Base-by-base conservation (phyloP, 148 eudicot species). In the Rhododendron kiyosumense region DNA sequence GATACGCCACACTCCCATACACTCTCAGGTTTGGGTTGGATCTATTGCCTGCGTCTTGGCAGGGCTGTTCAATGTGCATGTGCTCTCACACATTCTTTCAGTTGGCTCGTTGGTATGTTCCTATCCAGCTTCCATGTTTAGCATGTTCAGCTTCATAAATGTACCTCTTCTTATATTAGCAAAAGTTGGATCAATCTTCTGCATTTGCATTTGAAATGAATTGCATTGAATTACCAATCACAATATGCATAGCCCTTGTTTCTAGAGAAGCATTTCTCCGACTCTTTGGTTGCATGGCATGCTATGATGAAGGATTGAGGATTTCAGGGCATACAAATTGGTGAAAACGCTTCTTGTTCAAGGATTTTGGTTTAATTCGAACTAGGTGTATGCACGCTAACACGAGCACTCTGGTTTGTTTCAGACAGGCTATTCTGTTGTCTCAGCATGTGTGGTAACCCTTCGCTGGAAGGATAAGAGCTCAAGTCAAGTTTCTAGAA, bases 341-440 rank as follows among this genome's bases (percentile, higher is more conserved):
- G 20, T 5, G 76, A 17, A 26, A 17, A 54, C 0, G 22, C 41
- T 65, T 46, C 54, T 75, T 83, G 26, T 51, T 83, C 36, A 7
- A 22, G 51, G 67, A 74, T 84, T 63, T 7, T 87, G n/a, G 41
- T 82, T 49, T 38, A 34, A 18, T 34, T 49, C 20, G 71, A 82
- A 80, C 80, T 88, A 81, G 32, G 48, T 51, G 83, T 67, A 81
- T 82, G 83, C 46, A 71, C 45, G 17, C 85, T 88, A 52, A 86
- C 43, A 22, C 34, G 67, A 51, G 45, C 49, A 30, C 49, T 74
- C 78, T 82, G 24, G 24, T 83, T 81, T 92, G 81, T 90, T 90
- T 77, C 91, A 97, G 99, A 95, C 98, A 75, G 99, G 98, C 81
- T 97, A 97, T 87, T 97, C 99, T 77, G 98, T 97, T 81, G 99